Base-by-base conservation (phyloP, 345 rosid genomes). In the Bretschneidera sinensis region DNA sequence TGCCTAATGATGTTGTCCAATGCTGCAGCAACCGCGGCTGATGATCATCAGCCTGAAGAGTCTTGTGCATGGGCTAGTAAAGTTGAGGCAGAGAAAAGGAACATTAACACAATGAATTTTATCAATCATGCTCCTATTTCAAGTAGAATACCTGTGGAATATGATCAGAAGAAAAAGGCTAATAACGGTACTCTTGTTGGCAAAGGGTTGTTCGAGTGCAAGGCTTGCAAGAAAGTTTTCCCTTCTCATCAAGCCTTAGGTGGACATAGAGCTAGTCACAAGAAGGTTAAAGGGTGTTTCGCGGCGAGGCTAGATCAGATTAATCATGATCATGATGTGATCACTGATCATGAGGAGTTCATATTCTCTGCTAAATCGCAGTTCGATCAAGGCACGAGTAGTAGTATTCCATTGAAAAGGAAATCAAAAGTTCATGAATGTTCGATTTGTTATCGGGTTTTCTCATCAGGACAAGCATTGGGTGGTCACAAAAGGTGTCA, bases 401-500 rank as follows among this genome's bases (percentile, higher is more conserved):
- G 35, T 31, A 31, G 9, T 17, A 65, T n/a, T n/a, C n/a, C 75
- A 23, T 82, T 88, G 0, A 85, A 77, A 57, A 72, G 81, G 68
- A 87, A 83, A 74, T 75, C 98, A 5, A 95, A 91, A 69, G 83
- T 84, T 15, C 98, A 95, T 64, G 96, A 85, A 73, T 95, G 98
- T 68, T 91, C 97, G 0, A 91, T 95, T 22, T 95, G 99, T 55
- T 94, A 85, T 51, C 85, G 98, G 4, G 85, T 86, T 6, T 95
- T 91, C 63, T 85, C 97, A 0, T 88, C 99, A 0, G 98, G 99
- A 24, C 99, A 95, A 73, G 98, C 99, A 1, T 62, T 95, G 34
- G 97, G 99, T 1, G 99, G 99, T 0, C 99, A 95, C 64, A 95
- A 95, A 74, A 81, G 99, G 61, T 95, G 99, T 56, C 99, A 95